A percentile compares a stretch with the other conserved stretches of the same genome.
phyloP scores from a whole-genome alignment of 257 asterid species.

The Cinchona pubescens region DNA sequence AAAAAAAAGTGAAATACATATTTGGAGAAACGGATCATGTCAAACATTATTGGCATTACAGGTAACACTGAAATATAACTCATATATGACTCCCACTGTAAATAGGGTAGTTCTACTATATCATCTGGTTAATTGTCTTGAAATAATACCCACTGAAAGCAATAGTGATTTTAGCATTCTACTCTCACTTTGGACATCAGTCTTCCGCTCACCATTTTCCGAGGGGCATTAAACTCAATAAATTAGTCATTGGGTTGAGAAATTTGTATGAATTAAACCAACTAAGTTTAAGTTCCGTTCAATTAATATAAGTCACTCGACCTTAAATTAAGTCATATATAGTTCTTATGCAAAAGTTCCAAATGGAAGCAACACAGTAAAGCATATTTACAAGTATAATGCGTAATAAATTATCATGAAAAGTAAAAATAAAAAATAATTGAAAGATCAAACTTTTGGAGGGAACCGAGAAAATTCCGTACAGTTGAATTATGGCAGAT shows the following conservation, averaged over 20 bases:
- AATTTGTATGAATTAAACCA: neutral
- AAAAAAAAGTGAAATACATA: neutral
- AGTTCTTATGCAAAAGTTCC: neutral
- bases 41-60: neutral
- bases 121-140: neutral
- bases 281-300: neutral
- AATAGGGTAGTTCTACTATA: neutral
- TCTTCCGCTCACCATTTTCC: neutral
- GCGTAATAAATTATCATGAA: no score
- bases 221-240: neutral
- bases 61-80: no score
- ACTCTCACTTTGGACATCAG: neutral
- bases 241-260: neutral
- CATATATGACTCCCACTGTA: neutral
- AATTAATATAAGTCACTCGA: neutral
- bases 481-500: slow-evolving; percentile 92
- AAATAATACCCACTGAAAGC: neutral
- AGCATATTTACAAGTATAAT: neutral
- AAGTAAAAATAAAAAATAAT: neutral
- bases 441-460: neutral
- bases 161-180: no score
- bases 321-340: neutral
- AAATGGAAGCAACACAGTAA: neutral
- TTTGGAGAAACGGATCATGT: neutral
- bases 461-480: neutral